Evolutionary conservation across 108 stramenopile genomes (phyloP), one percentile per base, ranked within the genome.

Genomic region (Nitzschia inconspicua): DNA sequence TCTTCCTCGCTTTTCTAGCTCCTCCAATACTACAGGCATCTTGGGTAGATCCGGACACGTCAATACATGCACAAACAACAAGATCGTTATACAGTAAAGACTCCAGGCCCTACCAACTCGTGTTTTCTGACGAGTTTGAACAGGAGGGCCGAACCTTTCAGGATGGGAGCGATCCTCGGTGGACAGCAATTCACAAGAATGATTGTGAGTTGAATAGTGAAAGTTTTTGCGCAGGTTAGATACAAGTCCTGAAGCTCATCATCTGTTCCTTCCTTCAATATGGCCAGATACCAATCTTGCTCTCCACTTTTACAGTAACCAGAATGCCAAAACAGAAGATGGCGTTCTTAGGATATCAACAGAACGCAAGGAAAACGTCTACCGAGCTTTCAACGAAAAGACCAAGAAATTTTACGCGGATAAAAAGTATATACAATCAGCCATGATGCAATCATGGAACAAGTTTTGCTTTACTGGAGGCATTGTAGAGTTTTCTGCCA

Each of bases 91-190:
- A 53, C 32, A 11, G 29, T 18, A 49, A 28, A 2, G 91, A 89
- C 64, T 43, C 65, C 23, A 62, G 86, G 52, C 57, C 76, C 14
- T 88, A 77, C 55, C 69, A 88, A 57, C 54, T 93, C 56, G 88
- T 93, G 70, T 93, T 98, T 60, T 91, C 90, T 8, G 96, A 97
- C 62, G 96, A 97, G 63, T 98, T 98, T 70, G 82, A 98, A 49
- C 74, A 76, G 47, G 78, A 75, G 1, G 87, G 86, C n/a, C 68
- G 97, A 43, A 79, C 74, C 14, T 97, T 98, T 68, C 49, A 79
- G 31, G 95, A 98, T 74, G 97, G 97, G 30, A 54, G 74, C 23
- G 97, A 98, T 74, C 94, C 97, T 13, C 66, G 85, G 49, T 98
- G 97, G 97, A 97, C 95, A 14, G 96, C 96, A 1, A 37, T 97